phyloP scores from a whole-genome alignment of 2,329 filamentous ascomycete genomes.

The Colletotrichum truncatum region DNA sequence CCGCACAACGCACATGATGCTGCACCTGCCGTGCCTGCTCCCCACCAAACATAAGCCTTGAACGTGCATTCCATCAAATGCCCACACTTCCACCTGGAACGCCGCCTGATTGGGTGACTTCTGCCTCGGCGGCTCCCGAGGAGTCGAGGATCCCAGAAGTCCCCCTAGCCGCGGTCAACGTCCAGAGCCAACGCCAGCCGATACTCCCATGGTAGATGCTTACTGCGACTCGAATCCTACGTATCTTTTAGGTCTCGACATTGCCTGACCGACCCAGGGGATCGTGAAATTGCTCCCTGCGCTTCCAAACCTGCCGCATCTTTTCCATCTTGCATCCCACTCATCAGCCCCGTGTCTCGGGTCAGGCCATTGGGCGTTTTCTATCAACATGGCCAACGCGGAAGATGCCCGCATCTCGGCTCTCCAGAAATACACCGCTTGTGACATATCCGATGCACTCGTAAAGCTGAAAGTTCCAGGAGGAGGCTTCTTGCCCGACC shows the following conservation, averaged over 20 bases:
- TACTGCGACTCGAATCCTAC: not conserved
- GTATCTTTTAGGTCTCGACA: not conserved
- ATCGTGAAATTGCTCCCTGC: not conserved
- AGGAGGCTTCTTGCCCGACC: slow-evolving; percentile 73
- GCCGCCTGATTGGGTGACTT: slow-evolving; percentile 39
- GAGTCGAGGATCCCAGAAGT: slow-evolving; percentile 11
- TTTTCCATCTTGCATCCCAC: not conserved
- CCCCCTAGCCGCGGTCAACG: slow-evolving; percentile 31
- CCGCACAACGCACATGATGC: not conserved
- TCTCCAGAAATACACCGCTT: slow-evolving; percentile 52
- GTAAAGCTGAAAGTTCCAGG: slow-evolving; percentile 73
- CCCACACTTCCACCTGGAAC: slow-evolving; percentile 32
- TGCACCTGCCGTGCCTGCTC: not conserved
- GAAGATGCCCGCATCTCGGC: slow-evolving; percentile 33
- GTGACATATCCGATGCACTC: slow-evolving; percentile 77
- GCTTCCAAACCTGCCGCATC: not conserved
- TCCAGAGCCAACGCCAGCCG: slow-evolving; percentile 32
- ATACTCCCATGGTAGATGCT: not conserved
- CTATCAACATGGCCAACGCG: slow-evolving; percentile 22
- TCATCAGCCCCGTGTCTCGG: not conserved
- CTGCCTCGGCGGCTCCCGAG: slow-evolving; percentile 38
- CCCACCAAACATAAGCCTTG: slow-evolving; percentile 24
- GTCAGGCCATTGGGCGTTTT: not conserved
- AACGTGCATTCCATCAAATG: slow-evolving; percentile 21
- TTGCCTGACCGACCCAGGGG: not conserved